Conservation (phyloP, 2,329 filamentous ascomycete species). For the Epichloe sylvatica region DNA sequence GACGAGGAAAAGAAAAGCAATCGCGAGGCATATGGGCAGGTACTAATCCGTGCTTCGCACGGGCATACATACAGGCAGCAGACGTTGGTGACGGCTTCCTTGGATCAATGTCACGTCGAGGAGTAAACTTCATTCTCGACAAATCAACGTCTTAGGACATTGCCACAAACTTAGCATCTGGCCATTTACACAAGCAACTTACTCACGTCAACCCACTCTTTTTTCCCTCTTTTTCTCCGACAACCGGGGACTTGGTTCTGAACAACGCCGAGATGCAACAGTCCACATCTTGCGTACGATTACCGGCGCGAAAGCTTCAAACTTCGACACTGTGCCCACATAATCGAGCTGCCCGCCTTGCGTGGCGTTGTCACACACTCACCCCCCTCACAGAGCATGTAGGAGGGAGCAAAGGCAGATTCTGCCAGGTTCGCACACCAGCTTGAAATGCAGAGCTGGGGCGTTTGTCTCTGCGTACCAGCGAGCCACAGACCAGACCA, state of each 20-base stretch:
- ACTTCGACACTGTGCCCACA: background rate
- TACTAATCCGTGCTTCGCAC: too few species aligned
- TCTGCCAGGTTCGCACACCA: background rate
- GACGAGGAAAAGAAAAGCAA: background rate
- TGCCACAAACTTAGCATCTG: background rate
- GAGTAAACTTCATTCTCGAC: background rate
- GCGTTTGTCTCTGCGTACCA: slow-evolving; percentile 3
- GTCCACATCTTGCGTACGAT: background rate
- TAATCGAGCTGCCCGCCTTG: slow-evolving; percentile 1
- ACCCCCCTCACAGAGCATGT: background rate
- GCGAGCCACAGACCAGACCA: background rate
- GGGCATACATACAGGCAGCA: too few species aligned
- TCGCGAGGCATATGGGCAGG: background rate
- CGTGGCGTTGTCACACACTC: slow-evolving; percentile 3
- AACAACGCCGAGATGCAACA: background rate
- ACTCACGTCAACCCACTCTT: background rate
- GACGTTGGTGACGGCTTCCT: background rate
- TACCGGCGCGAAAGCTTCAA: background rate
- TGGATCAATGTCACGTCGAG: background rate
- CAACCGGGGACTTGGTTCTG: background rate
- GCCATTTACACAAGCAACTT: background rate
- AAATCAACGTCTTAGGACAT: background rate
- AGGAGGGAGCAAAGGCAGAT: background rate
- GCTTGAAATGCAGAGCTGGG: slow-evolving; percentile 6
- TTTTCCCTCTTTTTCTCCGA: background rate